phyloP scores from a whole-genome alignment of 495 filamentous ascomycete genomes.

The Podospora tetraspora region DNA sequence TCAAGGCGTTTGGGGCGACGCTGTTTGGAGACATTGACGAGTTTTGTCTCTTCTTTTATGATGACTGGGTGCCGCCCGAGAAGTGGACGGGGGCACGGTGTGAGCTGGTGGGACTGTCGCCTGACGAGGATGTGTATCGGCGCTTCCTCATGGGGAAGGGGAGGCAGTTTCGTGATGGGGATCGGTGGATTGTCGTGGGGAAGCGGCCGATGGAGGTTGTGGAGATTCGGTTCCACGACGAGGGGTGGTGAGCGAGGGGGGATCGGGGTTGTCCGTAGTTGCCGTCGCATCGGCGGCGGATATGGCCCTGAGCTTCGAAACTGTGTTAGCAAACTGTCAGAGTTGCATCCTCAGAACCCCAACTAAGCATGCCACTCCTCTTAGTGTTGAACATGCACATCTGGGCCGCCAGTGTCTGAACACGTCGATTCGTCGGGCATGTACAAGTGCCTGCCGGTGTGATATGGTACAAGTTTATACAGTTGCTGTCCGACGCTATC shows the following conservation, averaged over 20 bases:
- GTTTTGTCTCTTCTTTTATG: slow-evolving; percentile 26
- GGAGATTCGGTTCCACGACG: slow-evolving; percentile 22
- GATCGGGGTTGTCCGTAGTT: not conserved
- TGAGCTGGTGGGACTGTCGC: slow-evolving; percentile 13
- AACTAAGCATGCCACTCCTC: no score
- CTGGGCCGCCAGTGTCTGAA: slow-evolving; percentile 5
- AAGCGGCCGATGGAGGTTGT: slow-evolving; percentile 22
- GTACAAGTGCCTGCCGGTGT: not conserved
- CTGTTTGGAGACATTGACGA: slow-evolving; percentile 26
- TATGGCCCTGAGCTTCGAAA: not conserved
- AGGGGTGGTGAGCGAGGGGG: slow-evolving; percentile 17
- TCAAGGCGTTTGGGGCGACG: slow-evolving; percentile 24
- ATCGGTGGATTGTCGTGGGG: slow-evolving; percentile 28
- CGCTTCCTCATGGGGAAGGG: slow-evolving; percentile 22
- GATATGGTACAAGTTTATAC: slow-evolving; percentile 31
- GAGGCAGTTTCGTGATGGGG: slow-evolving; percentile 24
- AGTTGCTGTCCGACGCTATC: slow-evolving; percentile 7
- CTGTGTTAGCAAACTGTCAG: not conserved
- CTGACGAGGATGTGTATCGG: slow-evolving; percentile 19
- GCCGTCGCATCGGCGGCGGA: not conserved
- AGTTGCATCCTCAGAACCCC: no score
- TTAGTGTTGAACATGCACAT: not conserved
- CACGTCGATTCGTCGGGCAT: not conserved
- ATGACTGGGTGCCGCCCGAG: slow-evolving; percentile 20
- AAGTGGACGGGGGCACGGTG: slow-evolving; percentile 19